Base-by-base conservation (phyloP, 805 yeast species). In the Zygosaccharomyces gambellarensis region DNA sequence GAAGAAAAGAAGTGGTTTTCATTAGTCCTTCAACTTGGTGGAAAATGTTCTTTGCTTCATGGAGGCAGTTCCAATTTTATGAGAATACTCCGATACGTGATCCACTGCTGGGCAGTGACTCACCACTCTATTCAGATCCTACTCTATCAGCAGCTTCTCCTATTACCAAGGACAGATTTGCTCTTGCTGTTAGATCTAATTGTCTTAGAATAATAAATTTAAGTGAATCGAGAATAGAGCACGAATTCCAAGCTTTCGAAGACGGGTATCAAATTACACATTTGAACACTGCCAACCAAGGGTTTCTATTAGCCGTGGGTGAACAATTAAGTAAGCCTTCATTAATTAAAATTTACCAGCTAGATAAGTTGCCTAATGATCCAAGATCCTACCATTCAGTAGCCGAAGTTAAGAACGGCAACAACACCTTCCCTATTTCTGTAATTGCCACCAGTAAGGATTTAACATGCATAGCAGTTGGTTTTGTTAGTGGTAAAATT, bases 41-140 rank as follows among this genome's bases (percentile, higher is more conserved):
- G 6, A 36, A 12, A 22, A 60, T 62, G 66, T 55, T 67, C 19
- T 40, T 60, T 9, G 48, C 54, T 14, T 61, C 72, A 6, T 86
- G 90, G 90, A 74, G 92, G 51, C 96, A 87, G 61, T 87, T 92
- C 68, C 88, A 87, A 52, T 86, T 92, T 67, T 90, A 86, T 65
- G 96, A 89, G 46, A 76, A 80, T 32, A 76, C 82, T 0, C 97
- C 97, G 5, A 85, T 94, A 17, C 71, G 82, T 52, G 99, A 94
- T 62, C 98, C 98, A 4, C 72, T 78, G 51, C 75, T 78, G 49
- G 83, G 83, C 5, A 72, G 84, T 0, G 74, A 73, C 3, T 71
- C 75, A 4, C 85, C 87, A 0, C 71, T 90, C 23, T 90, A 85
- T 65, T 87, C 97, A 1, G 96, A 90, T 61, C 82, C 90, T 0